A percentile compares a stretch with the other conserved stretches of the same genome.
Conservation (phyloP, 1,284 basidiomycete genomes). For the Sphagnurus paluster region DNA sequence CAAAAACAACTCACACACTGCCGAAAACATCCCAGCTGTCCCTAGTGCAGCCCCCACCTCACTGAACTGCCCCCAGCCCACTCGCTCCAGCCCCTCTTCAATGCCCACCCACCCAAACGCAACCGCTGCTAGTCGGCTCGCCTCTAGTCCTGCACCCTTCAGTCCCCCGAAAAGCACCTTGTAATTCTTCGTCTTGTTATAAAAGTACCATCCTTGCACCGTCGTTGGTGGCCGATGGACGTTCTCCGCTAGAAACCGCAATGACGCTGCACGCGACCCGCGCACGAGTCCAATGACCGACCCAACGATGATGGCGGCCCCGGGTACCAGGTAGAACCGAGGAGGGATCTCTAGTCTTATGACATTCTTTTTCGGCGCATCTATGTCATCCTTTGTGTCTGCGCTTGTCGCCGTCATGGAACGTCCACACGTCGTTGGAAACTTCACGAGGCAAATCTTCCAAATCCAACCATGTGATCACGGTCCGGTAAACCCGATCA, state of each 20-base stretch:
- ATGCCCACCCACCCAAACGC: constrained; percentile 65
- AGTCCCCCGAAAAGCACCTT: constrained; percentile 73
- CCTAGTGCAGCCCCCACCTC: constrained; percentile 68
- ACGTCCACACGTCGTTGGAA: neutral
- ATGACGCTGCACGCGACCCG: constrained; percentile 61
- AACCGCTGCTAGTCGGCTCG: constrained; percentile 51
- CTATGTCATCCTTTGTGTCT: constrained; percentile 18
- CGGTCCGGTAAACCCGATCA: too few relatives aligned
- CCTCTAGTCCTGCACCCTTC: constrained; percentile 62
- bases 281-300: constrained; percentile 66
- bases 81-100: constrained; percentile 58
- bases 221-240: constrained; percentile 80
- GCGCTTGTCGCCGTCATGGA: constrained; percentile 14
- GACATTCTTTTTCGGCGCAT: constrained; percentile 16
- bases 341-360: constrained; percentile 38
- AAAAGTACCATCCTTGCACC: constrained; percentile 87
- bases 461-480: too few relatives aligned
- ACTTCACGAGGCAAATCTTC: too few relatives aligned
- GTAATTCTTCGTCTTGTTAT: constrained; percentile 93
- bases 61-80: constrained; percentile 51
- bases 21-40: constrained; percentile 58
- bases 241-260: constrained; percentile 62
- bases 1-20: constrained; percentile 56
- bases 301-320: constrained; percentile 60
- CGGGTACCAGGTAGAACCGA: constrained; percentile 49